A percentile compares a stretch with the other conserved stretches of the same genome.
These are phyloP conservation scores for Scedosporium minutisporum DNA, from an alignment of 2,329 filamentous ascomycete genomes.

Conservation along the genomic window DNA sequence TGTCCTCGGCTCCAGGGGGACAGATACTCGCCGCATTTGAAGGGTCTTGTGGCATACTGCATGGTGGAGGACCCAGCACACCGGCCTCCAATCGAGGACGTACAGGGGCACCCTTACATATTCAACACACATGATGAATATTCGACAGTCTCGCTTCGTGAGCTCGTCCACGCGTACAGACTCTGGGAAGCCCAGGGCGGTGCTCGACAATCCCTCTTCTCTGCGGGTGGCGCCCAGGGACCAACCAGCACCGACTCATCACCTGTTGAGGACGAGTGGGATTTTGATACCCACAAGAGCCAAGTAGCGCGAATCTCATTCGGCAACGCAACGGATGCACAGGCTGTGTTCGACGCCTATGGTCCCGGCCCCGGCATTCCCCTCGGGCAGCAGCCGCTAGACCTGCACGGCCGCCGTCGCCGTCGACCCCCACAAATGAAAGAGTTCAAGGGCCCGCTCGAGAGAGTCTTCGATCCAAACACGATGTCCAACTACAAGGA, in stretches of 20 bases:
- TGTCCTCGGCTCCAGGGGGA: constrained; percentile 62
- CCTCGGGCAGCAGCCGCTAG: constrained; percentile 38
- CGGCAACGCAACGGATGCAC: constrained; percentile 29
- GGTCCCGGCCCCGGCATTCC: constrained; percentile 35
- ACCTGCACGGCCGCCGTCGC: constrained; percentile 36
- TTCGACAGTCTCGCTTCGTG: constrained; percentile 52
- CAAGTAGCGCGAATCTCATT: no score
- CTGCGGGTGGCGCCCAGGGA: constrained; percentile 42
- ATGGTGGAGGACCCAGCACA: constrained; percentile 58
- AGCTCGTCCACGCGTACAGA: constrained; percentile 62
- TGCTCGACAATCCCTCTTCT: constrained; percentile 57
- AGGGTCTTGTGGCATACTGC: constrained; percentile 65
- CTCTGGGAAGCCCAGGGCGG: constrained; percentile 69
- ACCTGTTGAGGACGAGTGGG: constrained; percentile 51
- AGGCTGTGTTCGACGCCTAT: constrained; percentile 52
- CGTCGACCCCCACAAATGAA: constrained; percentile 1
- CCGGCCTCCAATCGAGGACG: constrained; percentile 58
- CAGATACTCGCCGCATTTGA: constrained; percentile 58
- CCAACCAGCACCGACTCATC: constrained; percentile 30
- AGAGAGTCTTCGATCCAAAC: constrained; percentile 58
- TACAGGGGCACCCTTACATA: constrained; percentile 63
- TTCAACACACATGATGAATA: constrained; percentile 50
- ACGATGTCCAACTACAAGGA: constrained; percentile 56
- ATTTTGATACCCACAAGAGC: constrained; percentile 48
- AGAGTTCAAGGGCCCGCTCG: constrained; percentile 44